Conservation (phyloP, 352 stramenopile genomes). For the Heterotrichella gracilis region DNA sequence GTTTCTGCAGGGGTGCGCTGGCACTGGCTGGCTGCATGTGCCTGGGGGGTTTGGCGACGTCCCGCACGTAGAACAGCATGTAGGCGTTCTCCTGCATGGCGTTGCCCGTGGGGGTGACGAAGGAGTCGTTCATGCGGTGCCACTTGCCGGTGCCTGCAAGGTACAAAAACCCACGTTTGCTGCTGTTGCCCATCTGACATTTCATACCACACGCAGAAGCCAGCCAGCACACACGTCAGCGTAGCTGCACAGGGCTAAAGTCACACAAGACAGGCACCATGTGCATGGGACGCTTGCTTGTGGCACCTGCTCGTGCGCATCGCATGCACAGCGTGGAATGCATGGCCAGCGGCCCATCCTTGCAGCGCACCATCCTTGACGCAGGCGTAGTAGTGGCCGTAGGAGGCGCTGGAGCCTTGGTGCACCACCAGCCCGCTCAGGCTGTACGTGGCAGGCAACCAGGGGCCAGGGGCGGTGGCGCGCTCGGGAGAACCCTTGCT, state of each 20-base stretch:
- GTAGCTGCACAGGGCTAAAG: constrained; percentile 46
- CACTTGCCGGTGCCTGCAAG: constrained; percentile 30
- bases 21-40: too few relatives aligned
- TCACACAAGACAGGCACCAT: too few relatives aligned
- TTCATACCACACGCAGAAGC: too few relatives aligned
- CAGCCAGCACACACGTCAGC: constrained; percentile 49
- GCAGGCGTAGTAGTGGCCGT: constrained; percentile 41
- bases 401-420: constrained; percentile 40
- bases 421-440: constrained; percentile 50
- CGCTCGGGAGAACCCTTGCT: too few relatives aligned
- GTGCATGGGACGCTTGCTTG: too few relatives aligned
- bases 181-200: too few relatives aligned
- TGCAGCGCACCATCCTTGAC: constrained; percentile 17
- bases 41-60: too few relatives aligned
- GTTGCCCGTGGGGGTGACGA: background rate
- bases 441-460: too few relatives aligned
- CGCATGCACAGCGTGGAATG: constrained; percentile 52
- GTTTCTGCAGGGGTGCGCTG: too few relatives aligned
- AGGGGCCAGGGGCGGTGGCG: too few relatives aligned
- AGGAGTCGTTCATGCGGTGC: background rate
- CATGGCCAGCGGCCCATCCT: constrained; percentile 42
- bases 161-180: too few relatives aligned
- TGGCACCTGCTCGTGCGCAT: too few relatives aligned
- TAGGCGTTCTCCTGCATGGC: constrained; percentile 16
- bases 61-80: constrained; percentile 14